Evolutionary conservation across 129 eudicot genomes (phyloP), one percentile per base, ranked within the genome.

Genomic region (Arctium minus): DNA sequence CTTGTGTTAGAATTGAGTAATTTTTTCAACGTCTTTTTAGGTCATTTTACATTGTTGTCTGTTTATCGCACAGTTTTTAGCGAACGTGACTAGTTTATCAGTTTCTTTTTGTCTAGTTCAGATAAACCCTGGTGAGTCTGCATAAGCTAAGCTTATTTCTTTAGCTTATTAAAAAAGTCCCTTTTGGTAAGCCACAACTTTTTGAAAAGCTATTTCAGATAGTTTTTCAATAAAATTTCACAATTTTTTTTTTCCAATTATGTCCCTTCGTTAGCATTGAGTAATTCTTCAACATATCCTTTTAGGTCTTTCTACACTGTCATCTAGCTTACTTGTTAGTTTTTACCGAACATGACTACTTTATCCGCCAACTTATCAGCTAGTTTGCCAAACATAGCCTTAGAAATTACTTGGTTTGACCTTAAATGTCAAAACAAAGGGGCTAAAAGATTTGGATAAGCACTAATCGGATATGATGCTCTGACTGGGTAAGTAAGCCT

Each of bases 121-220:
- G 94, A 71, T 89, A 92, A 79, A 27, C 90, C 92, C 70, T 75
- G 94, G 87, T 94, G 98, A 82, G 96, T 92, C 98, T 94, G 27
- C 27, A 22, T 22, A 22, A 22, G 27, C 27, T 94, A 80, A 40
- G 7, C 7, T 38, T 4, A 4, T 5, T 42, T 44, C 8, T 44
- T 8, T 10, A 44, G 12, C 13, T 44, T 44, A 44, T 7, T 9
- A 8, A 9, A 44, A 22, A 44, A 44, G 10, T 44, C 2, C 12
- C 50, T 10, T 44, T 7, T 44, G 10, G 13, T 44, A 44, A 44
- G 50, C 50, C 12, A 44, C 2, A 44, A 44, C 50, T 44, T 44
- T 8, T 8, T 44, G 50, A 44, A 44, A 44, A 44, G 50, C 50
- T 44, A 44, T 44, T 44, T 44, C 0, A 7, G 50, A 8, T 44